These are phyloP conservation scores for Debaryomycetaceae sp. DNA, from an alignment of 1,139 yeast genomes.

Conservation along the genomic window DNA sequence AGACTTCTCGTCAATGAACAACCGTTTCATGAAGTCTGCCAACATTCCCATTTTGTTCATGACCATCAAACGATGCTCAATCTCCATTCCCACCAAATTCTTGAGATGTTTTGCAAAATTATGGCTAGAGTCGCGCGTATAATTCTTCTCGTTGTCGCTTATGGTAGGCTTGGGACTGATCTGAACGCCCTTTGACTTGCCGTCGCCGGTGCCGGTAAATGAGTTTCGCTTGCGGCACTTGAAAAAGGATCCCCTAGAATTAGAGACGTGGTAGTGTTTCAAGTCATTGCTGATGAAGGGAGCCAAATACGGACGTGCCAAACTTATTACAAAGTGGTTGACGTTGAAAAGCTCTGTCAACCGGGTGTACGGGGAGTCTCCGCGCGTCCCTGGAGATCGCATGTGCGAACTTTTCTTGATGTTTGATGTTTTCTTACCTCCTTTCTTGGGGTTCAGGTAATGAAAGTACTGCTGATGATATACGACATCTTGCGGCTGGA, in stretches of 20 bases:
- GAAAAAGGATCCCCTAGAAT: neutral
- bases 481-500: conserved; percentile 39
- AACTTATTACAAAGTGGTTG: conserved; percentile 78
- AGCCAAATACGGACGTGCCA: conserved; percentile 89
- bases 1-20: conserved; percentile 86
- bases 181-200: neutral
- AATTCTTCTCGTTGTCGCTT: conserved; percentile 11
- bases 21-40: conserved; percentile 58
- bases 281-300: conserved; percentile 79
- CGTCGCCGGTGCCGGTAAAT: neutral
- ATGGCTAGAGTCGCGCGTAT: conserved; percentile 20
- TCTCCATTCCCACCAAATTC: conserved; percentile 42
- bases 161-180: conserved; percentile 2
- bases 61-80: conserved; percentile 75
- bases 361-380: conserved; percentile 67
- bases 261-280: conserved; percentile 38
- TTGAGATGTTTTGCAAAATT: conserved; percentile 25
- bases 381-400: conserved; percentile 14
- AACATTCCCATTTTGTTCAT: conserved; percentile 71
- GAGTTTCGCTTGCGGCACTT: neutral
- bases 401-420: conserved; percentile 3
- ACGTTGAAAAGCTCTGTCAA: conserved; percentile 89
- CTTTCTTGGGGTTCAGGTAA: conserved; percentile 8
- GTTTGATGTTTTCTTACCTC: conserved; percentile 3
- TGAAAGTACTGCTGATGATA: conserved; percentile 32